A percentile compares a stretch with the other conserved stretches of the same genome.
These are phyloP conservation scores for Dissophora ornata DNA, from an alignment of 192 early-diverging fungal species.

Conservation along the genomic window DNA sequence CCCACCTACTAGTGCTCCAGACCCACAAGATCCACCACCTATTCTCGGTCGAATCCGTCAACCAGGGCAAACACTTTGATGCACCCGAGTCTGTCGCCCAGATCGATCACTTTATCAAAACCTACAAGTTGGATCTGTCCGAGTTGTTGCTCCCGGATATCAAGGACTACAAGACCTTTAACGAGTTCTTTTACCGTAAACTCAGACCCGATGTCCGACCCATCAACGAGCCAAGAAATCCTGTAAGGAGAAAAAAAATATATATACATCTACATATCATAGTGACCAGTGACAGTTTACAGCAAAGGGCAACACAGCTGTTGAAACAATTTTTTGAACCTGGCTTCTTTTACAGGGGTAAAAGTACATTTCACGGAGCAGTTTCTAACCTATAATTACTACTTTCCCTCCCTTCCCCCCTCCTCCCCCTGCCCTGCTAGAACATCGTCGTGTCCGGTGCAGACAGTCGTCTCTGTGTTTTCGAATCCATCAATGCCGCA, in stretches of 20 bases:
- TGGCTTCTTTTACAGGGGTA: too few relatives aligned
- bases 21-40: conserved; percentile 36
- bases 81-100: conserved; percentile 65
- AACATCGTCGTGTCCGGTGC: conserved; percentile 64
- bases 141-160: conserved; percentile 68
- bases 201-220: conserved; percentile 69
- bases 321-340: too few relatives aligned
- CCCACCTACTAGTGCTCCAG: conserved; percentile 30
- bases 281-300: too few relatives aligned
- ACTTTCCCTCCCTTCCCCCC: too few relatives aligned
- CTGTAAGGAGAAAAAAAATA: conserved; percentile 16
- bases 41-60: conserved; percentile 32
- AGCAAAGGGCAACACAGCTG: too few relatives aligned
- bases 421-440: too few relatives aligned
- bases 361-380: too few relatives aligned
- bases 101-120: conserved; percentile 74
- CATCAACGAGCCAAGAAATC: conserved; percentile 47
- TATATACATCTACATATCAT: too few relatives aligned
- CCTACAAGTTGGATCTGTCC: conserved; percentile 73
- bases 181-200: conserved; percentile 82
- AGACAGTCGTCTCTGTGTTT: conserved; percentile 71
- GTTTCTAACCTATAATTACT: too few relatives aligned
- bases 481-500: conserved; percentile 62
- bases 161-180: conserved; percentile 67
- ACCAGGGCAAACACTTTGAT: conserved; percentile 75